Evolutionary conservation across 306 rosid species (phyloP).

Genomic region (Urtica urens): DNA sequence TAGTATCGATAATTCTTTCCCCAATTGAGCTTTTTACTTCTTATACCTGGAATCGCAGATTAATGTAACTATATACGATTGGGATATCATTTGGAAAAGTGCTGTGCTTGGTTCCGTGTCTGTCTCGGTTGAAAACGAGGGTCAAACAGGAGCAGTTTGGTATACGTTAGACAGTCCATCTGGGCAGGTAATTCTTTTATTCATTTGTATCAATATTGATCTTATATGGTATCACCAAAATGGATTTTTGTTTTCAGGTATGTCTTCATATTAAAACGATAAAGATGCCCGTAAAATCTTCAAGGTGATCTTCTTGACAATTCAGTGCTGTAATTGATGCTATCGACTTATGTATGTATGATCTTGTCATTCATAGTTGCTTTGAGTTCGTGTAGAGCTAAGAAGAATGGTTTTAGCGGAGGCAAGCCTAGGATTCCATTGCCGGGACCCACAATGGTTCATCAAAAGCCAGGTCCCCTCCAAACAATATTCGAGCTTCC

Average conservation of each 20-base stretch:
- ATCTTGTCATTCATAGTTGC: constrained; percentile 12
- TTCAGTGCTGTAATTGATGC: not conserved
- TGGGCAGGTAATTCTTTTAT: constrained; percentile 62
- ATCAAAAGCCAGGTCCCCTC: constrained; percentile 96
- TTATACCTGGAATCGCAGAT: constrained; percentile 56
- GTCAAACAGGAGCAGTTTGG: constrained; percentile 91
- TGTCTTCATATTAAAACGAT: constrained; percentile 75
- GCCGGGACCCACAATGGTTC: constrained; percentile 74
- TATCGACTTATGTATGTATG: not conserved
- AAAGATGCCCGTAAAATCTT: constrained; percentile 43
- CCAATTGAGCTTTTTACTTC: constrained; percentile 1
- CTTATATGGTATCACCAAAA: not conserved
- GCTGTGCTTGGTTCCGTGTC: constrained; percentile 92
- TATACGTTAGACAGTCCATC: constrained; percentile 70
- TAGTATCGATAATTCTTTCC: constrained; percentile 11
- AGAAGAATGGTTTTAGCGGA: constrained; percentile 70
- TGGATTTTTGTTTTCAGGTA: constrained; percentile 49
- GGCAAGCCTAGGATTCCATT: constrained; percentile 51
- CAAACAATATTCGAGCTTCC: constrained; percentile 77
- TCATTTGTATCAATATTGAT: constrained; percentile 10
- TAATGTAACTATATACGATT: constrained; percentile 81
- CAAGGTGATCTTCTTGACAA: constrained; percentile 47
- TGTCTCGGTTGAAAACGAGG: constrained; percentile 78
- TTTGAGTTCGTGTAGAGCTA: constrained; percentile 26
- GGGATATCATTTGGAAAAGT: constrained; percentile 99